phyloP scores from a whole-genome alignment of 192 early-diverging fungal species.

The Coemansia sp. region DNA sequence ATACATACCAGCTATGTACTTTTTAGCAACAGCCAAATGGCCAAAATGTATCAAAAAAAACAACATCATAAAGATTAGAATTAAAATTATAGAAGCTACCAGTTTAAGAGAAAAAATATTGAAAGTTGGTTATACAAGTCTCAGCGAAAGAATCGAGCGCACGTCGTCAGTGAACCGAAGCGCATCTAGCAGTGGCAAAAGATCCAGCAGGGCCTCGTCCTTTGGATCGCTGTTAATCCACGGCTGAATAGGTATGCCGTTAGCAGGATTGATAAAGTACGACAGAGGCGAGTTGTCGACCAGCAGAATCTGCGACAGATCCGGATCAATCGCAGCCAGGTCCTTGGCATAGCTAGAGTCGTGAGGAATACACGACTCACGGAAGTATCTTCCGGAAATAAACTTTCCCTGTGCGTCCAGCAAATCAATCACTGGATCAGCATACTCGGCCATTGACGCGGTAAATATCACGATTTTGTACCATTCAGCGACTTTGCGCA shows the following conservation, averaged over 20 bases:
- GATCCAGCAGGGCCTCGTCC: conserved; percentile 63
- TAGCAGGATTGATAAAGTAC: conserved; percentile 69
- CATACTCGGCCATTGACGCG: conserved; percentile 70
- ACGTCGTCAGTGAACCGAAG: conserved; percentile 64
- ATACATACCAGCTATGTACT: conserved; percentile 62
- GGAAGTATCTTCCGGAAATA: conserved; percentile 64
- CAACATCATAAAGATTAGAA: not conserved
- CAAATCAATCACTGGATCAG: conserved; percentile 61
- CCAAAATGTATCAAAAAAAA: conserved; percentile 5
- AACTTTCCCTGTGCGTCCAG: conserved; percentile 60
- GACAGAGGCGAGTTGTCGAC: conserved; percentile 75
- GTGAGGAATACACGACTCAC: conserved; percentile 64
- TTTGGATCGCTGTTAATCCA: conserved; percentile 70
- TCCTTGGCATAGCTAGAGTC: conserved; percentile 71
- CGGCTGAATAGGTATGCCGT: conserved; percentile 68
- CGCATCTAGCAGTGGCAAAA: conserved; percentile 63
- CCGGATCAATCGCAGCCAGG: conserved; percentile 60
- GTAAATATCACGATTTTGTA: conserved; percentile 76
- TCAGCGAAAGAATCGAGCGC: conserved; percentile 55
- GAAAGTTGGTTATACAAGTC: conserved; percentile 29
- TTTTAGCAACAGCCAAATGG: conserved; percentile 9
- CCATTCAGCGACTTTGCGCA: conserved; percentile 59
- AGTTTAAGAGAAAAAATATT: not conserved
- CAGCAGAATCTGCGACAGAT: conserved; percentile 65
- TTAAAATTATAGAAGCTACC: too few species aligned